A percentile compares a stretch with the other conserved stretches of the same genome.
These are phyloP conservation scores for Teunomyces gatunensis DNA, from an alignment of 805 yeast species.

Conservation along the genomic window DNA sequence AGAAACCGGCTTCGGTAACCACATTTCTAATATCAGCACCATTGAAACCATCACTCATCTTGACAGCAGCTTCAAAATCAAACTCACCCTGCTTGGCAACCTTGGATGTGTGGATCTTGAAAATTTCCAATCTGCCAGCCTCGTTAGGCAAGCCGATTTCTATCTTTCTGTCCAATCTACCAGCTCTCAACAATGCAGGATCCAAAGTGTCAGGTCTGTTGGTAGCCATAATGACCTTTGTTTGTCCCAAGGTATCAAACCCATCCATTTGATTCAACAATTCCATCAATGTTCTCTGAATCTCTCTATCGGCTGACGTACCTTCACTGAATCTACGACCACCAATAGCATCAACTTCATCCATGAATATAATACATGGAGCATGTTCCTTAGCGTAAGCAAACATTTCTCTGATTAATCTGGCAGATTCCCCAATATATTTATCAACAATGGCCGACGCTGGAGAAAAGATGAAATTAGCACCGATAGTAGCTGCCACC, in stretches of 20 bases:
- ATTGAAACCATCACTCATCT: slow-evolving; percentile 98
- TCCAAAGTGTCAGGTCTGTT: slow-evolving; percentile 97
- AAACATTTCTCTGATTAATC: slow-evolving; percentile 96
- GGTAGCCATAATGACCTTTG: slow-evolving; percentile 98
- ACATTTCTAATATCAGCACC: slow-evolving; percentile 98
- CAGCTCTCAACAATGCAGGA: slow-evolving; percentile 96
- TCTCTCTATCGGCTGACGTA: slow-evolving; percentile 97
- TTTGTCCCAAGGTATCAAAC: slow-evolving; percentile 92
- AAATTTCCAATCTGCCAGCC: slow-evolving; percentile 89
- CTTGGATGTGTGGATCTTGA: slow-evolving; percentile 85
- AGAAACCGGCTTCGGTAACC: slow-evolving; percentile 97
- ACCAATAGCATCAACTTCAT: slow-evolving; percentile 98
- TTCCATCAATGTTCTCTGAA: slow-evolving; percentile 97
- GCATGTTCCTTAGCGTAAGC: slow-evolving; percentile 97
- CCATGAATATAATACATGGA: slow-evolving; percentile 98
- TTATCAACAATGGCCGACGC: slow-evolving; percentile 98
- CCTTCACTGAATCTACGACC: slow-evolving; percentile 98
- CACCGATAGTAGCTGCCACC: slow-evolving; percentile 97
- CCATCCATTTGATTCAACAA: slow-evolving; percentile 98
- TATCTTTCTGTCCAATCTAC: slow-evolving; percentile 93
- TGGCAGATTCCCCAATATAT: slow-evolving; percentile 96
- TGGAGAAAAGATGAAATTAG: slow-evolving; percentile 96
- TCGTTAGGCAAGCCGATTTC: slow-evolving; percentile 96
- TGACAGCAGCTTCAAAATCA: slow-evolving; percentile 94
- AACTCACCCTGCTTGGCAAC: slow-evolving; percentile 92